A percentile compares a stretch with the other conserved stretches of the same genome.
These are phyloP conservation scores for Boletus coffeatus DNA, from an alignment of 1,284 basidiomycete species.

Conservation along the genomic window DNA sequence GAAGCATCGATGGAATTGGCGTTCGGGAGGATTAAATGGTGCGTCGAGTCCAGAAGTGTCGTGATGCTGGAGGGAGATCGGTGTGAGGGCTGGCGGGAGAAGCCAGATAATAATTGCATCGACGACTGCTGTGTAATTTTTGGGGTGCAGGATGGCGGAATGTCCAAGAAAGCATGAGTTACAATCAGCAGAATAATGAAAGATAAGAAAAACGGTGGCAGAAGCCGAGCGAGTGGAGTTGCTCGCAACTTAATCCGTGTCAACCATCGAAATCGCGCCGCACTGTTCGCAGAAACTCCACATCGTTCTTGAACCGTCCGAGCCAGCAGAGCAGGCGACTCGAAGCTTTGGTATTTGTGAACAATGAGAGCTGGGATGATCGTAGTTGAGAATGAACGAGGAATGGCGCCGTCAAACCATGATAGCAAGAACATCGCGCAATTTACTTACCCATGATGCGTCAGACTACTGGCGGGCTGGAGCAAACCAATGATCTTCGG, in stretches of 20 bases:
- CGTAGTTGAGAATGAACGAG: constrained; percentile 8
- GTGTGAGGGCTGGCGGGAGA: constrained; percentile 1
- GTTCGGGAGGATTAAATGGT: constrained; percentile 12
- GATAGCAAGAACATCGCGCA: background rate
- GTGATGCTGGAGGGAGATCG: constrained; percentile 15
- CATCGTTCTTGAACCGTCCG: constrained; percentile 66
- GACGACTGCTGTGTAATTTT: constrained; percentile 25
- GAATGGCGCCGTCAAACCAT: constrained; percentile 12
- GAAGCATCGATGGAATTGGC: constrained; percentile 16
- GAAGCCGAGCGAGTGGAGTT: constrained; percentile 3
- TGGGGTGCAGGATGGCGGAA: constrained; percentile 12
- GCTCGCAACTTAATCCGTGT: constrained; percentile 46
- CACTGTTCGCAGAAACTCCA: constrained; percentile 85
- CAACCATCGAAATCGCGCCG: constrained; percentile 82
- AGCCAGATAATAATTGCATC: constrained; percentile 14
- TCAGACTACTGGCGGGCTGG: constrained; percentile 57
- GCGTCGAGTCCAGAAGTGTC: constrained; percentile 20
- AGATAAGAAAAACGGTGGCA: constrained; percentile 27
- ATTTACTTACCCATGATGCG: constrained; percentile 65
- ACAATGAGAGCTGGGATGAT: constrained; percentile 49
- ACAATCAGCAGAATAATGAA: constrained; percentile 32
- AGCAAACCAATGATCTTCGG: constrained; percentile 52
- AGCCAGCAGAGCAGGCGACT: constrained; percentile 56
- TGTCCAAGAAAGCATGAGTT: constrained; percentile 23
- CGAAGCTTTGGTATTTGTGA: constrained; percentile 74